phyloP scores from a whole-genome alignment of 2,329 filamentous ascomycete species.

The Ophiostoma ulmi region DNA sequence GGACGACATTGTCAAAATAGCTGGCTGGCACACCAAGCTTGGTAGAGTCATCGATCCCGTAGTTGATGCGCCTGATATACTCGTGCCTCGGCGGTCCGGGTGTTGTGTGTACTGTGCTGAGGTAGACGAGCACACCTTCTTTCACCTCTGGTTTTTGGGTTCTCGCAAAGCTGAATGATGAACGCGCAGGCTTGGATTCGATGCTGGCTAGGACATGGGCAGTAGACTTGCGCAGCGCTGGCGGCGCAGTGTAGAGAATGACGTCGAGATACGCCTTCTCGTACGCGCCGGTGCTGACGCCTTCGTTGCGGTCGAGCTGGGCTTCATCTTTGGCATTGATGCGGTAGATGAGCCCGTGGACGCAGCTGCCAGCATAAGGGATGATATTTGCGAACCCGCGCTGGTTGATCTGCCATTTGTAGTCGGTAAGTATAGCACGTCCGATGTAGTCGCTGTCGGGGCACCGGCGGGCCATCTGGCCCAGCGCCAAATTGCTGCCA shows the following conservation, averaged over 20 bases:
- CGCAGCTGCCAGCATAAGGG: constrained; percentile 27
- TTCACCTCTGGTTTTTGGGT: not conserved
- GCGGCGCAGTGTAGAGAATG: constrained; percentile 30
- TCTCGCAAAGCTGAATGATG: not conserved
- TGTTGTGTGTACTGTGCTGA: constrained; percentile 34
- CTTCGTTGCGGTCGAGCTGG: constrained; percentile 40
- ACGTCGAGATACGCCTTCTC: constrained; percentile 31
- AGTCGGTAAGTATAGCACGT: constrained; percentile 37
- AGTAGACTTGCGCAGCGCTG: not conserved
- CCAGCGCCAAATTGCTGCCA: constrained; percentile 43
- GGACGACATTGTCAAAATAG: constrained; percentile 8
- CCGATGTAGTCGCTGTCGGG: constrained; percentile 40
- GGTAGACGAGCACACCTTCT: constrained; percentile 35
- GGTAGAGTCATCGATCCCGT: constrained; percentile 36
- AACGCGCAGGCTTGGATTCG: not conserved
- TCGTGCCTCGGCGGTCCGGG: constrained; percentile 38
- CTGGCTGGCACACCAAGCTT: constrained; percentile 31
- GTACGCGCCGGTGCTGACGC: constrained; percentile 39
- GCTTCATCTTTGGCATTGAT: constrained; percentile 38
- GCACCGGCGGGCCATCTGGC: constrained; percentile 43
- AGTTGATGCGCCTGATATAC: constrained; percentile 40
- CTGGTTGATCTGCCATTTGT: constrained; percentile 46
- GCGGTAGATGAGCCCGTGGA: constrained; percentile 41
- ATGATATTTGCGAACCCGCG: constrained; percentile 44
- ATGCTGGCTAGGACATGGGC: not conserved